Base-by-base conservation (phyloP, 257 asterid genomes). In the Forsythia viridissima region DNA sequence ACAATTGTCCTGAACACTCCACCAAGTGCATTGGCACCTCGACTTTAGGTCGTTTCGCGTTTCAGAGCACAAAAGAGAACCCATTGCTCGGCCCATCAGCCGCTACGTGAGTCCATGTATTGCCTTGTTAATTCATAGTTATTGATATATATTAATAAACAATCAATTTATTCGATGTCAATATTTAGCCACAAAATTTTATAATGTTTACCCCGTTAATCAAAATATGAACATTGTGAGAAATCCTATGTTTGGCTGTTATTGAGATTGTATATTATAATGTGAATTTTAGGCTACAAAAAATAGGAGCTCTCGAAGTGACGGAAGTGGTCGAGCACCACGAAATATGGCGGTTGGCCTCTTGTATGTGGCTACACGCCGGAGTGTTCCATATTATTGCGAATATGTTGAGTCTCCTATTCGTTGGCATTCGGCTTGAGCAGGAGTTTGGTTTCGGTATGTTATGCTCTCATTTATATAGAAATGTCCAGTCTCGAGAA, bases 21-120 rank as follows among this genome's bases (percentile, higher is more conserved):
- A 24, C 63, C 0, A 71, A 57, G 16, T 96, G 99, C 91, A 40
- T 93, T 30, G 93, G 86, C 6, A 43, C 63, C 2, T 30, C 88
- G 6, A 1, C 40, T 16, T 88, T 96, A 59, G 97, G 97, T 70
- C 94, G 92, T 6, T 93, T 81, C 46, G 87, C 99, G 30, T 96
- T 96, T 78, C 96, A 94, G 80, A 84, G 82, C 87, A 82, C 87
- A 83, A 88, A 76, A 70, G 96, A 90, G 83, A 96, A 96, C 68
- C 99, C 98, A 7, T 75, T 93, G 91, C 99, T 96, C 69, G 99
- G 99, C 65, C 98, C 98, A 78, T 89, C 97, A 24, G 87, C 98
- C 16, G 36, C 80, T 66, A 96, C 97, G 95, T 90, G 44, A 77
- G 89, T 84, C 13, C 67, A 63, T 30, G 3, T 63, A 20, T 63